Evolutionary conservation across 371 early-diverging fungal genomes (phyloP), one percentile per base, ranked within the genome.

Genomic region (Mucor indicus): DNA sequence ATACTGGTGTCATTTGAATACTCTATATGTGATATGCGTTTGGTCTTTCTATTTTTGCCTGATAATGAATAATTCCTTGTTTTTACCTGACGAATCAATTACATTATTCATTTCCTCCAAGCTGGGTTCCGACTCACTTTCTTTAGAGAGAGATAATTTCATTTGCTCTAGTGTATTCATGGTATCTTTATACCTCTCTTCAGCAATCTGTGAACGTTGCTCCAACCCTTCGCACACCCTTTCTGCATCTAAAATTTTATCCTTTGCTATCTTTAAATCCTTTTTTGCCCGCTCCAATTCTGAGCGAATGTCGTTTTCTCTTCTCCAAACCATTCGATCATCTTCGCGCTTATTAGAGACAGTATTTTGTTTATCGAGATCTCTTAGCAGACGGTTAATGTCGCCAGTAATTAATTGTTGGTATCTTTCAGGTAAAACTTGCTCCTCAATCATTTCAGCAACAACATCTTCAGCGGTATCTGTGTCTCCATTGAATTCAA

Each of bases 381-480:
- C 93, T 13, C 86, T 80, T 37, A 93, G 71, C 42, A 89, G 87
- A 48, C 90, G 79, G 50, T 93, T 91, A 57, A 94, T 93, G 49
- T 94, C 90, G 44, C 83, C 82, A 19, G 89, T 91, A 44, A 96
- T 87, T 33, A 89, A 73, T 30, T 86, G 80, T 38, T 89, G 87
- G 49, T 87, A 92, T 55, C 72, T 63, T 40, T 86, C 79, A 22
- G 84, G 87, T 16, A 92, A 72, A 9, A 92, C 90, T 35, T 87
- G 71, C 50, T 92, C 92, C 38, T 85, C 88, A 57, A 92, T 90
- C 93, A 96, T 94, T 60, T 96, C 97, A 15, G 82, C 83, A 1
- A 92, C 91, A 25, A 96, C 93, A 50, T 89, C 87, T 49, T 93
- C 94, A 1, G 94, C 91, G 3, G 95, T 95, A 50, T 96, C 97